Conservation (phyloP, 2,329 filamentous ascomycete genomes). For the Thermoascus crustaceus region DNA sequence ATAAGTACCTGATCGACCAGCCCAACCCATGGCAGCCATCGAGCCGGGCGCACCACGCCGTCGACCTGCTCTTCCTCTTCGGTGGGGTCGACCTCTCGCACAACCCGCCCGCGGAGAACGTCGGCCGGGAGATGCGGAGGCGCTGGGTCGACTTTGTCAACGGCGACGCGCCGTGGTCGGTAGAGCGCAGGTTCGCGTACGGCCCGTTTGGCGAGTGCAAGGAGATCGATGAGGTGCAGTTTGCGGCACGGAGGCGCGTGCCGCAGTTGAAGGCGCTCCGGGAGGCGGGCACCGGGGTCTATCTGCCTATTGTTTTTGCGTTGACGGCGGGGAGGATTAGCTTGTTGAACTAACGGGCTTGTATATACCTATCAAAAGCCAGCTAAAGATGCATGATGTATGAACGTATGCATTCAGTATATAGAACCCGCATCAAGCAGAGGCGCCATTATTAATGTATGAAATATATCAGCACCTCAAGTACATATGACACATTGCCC, state of each 20-base stretch:
- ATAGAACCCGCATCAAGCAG: too few species aligned
- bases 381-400: too few species aligned
- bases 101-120: slow-evolving; percentile 23
- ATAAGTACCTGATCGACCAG: slow-evolving; percentile 38
- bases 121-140: slow-evolving; percentile 31
- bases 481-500: too few species aligned
- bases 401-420: too few species aligned
- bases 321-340: slow-evolving; percentile 37
- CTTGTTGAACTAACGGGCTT: slow-evolving; percentile 26
- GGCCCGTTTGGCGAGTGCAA: slow-evolving; percentile 32
- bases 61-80: slow-evolving; percentile 41
- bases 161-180: slow-evolving; percentile 30
- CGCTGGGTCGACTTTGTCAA: slow-evolving; percentile 35
- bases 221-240: slow-evolving; percentile 24
- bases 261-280: slow-evolving; percentile 22
- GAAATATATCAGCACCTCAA: too few species aligned
- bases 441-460: too few species aligned
- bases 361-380: not conserved
- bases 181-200: slow-evolving; percentile 26
- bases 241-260: slow-evolving; percentile 26
- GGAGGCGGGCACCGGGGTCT: slow-evolving; percentile 20
- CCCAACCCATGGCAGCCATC: slow-evolving; percentile 42
- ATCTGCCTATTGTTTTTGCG: slow-evolving; percentile 23
- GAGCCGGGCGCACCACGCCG: slow-evolving; percentile 40
- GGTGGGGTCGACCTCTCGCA: slow-evolving; percentile 32